Evolutionary conservation across 169 alveolate species (phyloP), one percentile per base, ranked within the genome.

Genomic region (Theileria luwenshuni): DNA sequence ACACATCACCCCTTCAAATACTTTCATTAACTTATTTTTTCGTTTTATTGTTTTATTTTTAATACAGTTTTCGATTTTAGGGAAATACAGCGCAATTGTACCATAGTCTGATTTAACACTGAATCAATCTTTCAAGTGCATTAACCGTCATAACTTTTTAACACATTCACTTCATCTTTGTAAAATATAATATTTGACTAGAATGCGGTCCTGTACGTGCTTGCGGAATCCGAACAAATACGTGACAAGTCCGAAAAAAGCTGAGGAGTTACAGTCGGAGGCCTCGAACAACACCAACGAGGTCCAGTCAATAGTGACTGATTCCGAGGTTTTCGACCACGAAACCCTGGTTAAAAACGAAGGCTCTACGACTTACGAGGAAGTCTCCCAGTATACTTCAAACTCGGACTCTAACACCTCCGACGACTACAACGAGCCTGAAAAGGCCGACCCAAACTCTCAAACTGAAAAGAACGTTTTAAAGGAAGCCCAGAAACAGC

Each of bases 261-360:
- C 38, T 21, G 0, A 38, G 32, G 65, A 21, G 0, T 43, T n/a
- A 38, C 32, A 25, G 17, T 32, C 65, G 3, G 51, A 28, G 7
- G 15, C 33, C 0, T 35, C 52, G 21, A 62, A 33, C 8, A 15
- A 13, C 72, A 1, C 58, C 7, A 5, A 30, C 2, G 72, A 68
- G 3, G 23, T 21, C 19, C 51, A 41, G 65, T 68, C 76, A 15
- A 47, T 68, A 1, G 65, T 68, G 27, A 68, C 76, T 2, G 76
- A 68, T 41, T 68, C 76, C 10, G 76, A 68, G 21, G 67, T 68
- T 23, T 68, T 68, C 47, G 76, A 68, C 65, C 61, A 51, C 25
- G 71, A 68, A 1, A 41, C 63, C 10, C 58, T 68, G 23, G 21
- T 56, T 38, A 56, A 56, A 28, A 38, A 56, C 45, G 65, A 56